phyloP scores from a whole-genome alignment of 306 rosid genomes.

The Casuarina equisetifolia region DNA sequence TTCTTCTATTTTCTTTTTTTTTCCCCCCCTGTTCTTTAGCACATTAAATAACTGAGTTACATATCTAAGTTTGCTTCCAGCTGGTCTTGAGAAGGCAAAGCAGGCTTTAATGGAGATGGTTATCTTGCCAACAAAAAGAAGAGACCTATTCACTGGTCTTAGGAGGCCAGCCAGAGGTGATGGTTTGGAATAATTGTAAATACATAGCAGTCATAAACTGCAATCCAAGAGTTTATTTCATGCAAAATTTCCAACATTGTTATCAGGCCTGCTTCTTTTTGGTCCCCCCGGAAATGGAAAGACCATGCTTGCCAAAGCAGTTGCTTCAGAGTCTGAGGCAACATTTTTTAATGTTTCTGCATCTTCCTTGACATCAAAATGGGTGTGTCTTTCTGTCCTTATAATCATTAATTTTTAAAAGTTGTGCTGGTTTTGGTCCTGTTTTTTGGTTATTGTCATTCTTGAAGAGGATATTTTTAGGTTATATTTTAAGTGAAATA shows the following conservation, averaged over 20 bases:
- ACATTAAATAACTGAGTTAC: conserved; percentile 22
- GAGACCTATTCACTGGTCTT: conserved; percentile 95
- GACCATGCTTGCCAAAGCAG: conserved; percentile 99
- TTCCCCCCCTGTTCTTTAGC: conserved; percentile 11
- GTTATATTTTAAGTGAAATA: conserved; percentile 39
- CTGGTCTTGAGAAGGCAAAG: conserved; percentile 97
- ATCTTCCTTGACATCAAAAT: conserved; percentile 94
- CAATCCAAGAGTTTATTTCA: conserved; percentile 3
- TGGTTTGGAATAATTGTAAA: conserved; percentile 19
- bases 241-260: conserved; percentile 21
- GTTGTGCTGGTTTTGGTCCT: conserved; percentile 11
- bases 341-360: conserved; percentile 92
- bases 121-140: conserved; percentile 92
- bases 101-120: conserved; percentile 98
- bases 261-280: conserved; percentile 87
- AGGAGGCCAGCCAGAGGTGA: conserved; percentile 92
- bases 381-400: conserved; percentile 61
- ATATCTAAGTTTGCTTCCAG: conserved; percentile 49
- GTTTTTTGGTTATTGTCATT: conserved; percentile 15
- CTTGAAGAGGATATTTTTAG: conserved; percentile 19
- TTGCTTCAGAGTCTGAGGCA: conserved; percentile 96
- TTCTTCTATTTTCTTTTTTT: neutral
- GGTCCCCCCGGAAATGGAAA: conserved; percentile 99
- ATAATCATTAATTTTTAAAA: conserved; percentile 9
- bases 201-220: neutral